Evolutionary conservation across 2,329 filamentous ascomycete species (phyloP).

Genomic region (Diatrype stigma): DNA sequence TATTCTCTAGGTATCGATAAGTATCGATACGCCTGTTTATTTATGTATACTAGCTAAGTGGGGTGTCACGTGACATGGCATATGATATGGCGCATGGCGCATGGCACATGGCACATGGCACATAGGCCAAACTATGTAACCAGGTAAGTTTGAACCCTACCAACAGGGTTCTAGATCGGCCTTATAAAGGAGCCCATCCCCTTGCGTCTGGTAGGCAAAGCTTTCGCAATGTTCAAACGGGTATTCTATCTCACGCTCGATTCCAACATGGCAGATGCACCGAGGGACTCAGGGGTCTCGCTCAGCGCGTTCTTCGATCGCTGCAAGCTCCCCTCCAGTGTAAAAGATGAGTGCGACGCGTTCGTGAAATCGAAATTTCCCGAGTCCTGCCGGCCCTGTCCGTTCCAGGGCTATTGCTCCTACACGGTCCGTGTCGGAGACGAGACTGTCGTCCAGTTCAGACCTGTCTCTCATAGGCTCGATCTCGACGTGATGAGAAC

Average conservation of each 20-base stretch:
- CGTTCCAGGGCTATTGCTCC: conserved; percentile 48
- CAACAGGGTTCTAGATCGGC: background rate
- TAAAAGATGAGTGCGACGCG: conserved; percentile 27
- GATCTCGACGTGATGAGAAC: conserved; percentile 32
- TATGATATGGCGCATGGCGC: too few relatives aligned
- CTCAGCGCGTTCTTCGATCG: conserved; percentile 25
- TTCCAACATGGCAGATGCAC: conserved; percentile 15
- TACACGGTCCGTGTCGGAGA: conserved; percentile 41
- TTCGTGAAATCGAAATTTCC: conserved; percentile 31
- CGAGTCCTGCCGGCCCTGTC: conserved; percentile 25
- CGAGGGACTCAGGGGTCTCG: conserved; percentile 22
- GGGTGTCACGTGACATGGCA: too few relatives aligned
- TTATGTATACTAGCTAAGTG: too few relatives aligned
- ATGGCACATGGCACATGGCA: too few relatives aligned
- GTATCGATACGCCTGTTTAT: too few relatives aligned
- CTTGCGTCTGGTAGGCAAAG: background rate
- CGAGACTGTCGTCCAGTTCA: conserved; percentile 44
- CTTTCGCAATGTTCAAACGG: background rate
- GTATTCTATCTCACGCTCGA: background rate
- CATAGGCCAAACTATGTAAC: conserved; percentile 1
- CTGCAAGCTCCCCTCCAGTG: conserved; percentile 18
- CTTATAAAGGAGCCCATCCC: background rate
- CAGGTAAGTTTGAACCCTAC: background rate
- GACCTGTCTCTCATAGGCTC: conserved; percentile 38
- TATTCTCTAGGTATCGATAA: too few relatives aligned